These are phyloP conservation scores for Viridothelium virens DNA, from an alignment of 495 filamentous ascomycete genomes.

Conservation along the genomic window DNA sequence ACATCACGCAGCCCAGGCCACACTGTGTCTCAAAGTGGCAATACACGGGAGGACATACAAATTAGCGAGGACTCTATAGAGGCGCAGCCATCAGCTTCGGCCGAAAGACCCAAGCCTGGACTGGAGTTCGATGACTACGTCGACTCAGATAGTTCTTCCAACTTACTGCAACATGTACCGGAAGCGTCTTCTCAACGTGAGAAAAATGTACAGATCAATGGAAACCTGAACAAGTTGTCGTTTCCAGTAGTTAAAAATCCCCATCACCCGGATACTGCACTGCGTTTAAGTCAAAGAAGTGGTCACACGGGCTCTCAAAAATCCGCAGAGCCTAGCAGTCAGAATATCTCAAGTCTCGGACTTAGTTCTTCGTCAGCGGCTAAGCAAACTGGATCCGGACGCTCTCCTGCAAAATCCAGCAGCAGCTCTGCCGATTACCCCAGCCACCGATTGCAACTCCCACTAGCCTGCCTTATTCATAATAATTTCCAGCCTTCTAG, in stretches of 20 bases:
- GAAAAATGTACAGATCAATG: neutral
- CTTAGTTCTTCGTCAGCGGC: constrained; percentile 9
- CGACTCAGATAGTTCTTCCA: neutral
- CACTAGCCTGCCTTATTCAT: neutral
- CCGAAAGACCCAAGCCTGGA: neutral
- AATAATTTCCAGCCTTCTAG: constrained; percentile 30
- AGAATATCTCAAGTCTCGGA: constrained; percentile 12
- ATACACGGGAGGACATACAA: neutral
- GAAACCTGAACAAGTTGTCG: constrained; percentile 37
- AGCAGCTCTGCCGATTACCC: neutral
- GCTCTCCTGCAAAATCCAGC: constrained; percentile 7
- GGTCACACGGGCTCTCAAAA: constrained; percentile 40
- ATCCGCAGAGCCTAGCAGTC: constrained; percentile 13
- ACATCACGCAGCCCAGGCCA: neutral
- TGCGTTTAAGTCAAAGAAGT: constrained; percentile 62
- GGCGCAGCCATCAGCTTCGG: neutral
- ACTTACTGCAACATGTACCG: neutral
- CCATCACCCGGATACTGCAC: constrained; percentile 53
- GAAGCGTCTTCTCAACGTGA: neutral
- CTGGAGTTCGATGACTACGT: neutral
- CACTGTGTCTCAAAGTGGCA: neutral
- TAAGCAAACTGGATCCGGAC: neutral
- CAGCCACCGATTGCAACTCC: neutral
- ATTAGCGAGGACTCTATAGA: neutral
- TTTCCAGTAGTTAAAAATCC: constrained; percentile 79